A percentile compares a stretch with the other conserved stretches of the same genome.
Evolutionary conservation across 2,329 filamentous ascomycete genomes (phyloP).

Genomic region (Sporothrix inflata): DNA sequence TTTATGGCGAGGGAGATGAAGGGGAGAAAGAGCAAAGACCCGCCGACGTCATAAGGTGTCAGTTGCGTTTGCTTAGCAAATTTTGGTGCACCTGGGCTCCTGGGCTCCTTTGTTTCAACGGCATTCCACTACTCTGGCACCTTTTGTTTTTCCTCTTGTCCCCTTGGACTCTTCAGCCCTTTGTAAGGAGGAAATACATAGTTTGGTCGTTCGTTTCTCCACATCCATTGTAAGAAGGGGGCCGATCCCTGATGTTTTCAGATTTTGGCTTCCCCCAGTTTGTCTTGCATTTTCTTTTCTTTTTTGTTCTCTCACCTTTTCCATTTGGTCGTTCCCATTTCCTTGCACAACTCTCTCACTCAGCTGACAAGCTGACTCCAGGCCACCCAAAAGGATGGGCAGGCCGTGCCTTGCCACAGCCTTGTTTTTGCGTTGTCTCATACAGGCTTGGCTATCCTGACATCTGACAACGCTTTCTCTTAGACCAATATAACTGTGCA

Average conservation of each 20-base stretch:
- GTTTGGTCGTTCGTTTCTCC: background rate
- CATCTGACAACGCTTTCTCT: background rate
- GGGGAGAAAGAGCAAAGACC: background rate
- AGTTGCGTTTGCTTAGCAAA: background rate
- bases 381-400: background rate
- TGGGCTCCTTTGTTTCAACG: conserved; percentile 5
- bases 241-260: background rate
- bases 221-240: background rate
- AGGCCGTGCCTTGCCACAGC: background rate
- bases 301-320: background rate
- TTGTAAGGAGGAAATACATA: background rate
- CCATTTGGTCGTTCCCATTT: background rate
- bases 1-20: background rate
- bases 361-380: background rate
- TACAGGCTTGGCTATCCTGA: background rate
- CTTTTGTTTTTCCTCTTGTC: background rate
- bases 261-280: background rate
- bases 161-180: background rate
- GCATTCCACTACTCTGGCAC: background rate
- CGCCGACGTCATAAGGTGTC: conserved; percentile 19
- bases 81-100: background rate
- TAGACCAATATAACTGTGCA: background rate
- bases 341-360: background rate
- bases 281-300: background rate
- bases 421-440: conserved; percentile 4